Conservation (phyloP, 2,329 filamentous ascomycete genomes). For the Pseudogymnoascus sp. region DNA sequence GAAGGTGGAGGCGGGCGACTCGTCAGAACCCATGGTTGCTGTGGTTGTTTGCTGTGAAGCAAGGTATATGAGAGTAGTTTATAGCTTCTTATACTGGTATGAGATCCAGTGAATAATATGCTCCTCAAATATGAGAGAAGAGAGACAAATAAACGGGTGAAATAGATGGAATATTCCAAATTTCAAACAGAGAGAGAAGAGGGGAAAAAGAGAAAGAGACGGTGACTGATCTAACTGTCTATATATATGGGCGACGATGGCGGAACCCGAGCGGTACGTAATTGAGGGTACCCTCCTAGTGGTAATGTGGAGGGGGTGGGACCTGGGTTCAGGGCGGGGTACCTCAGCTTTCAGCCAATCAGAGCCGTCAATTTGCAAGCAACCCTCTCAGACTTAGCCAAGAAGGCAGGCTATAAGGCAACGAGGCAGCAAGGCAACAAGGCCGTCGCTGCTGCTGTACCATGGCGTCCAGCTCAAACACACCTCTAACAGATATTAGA, state of each 20-base stretch:
- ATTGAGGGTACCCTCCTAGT: conserved; percentile 3
- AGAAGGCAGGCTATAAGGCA: neutral
- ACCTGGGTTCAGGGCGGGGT: neutral
- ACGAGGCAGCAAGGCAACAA: neutral
- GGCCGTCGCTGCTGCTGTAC: neutral
- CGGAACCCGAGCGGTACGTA: neutral
- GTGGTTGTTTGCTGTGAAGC: conserved; percentile 1
- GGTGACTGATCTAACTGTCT: neutral
- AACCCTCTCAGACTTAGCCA: neutral
- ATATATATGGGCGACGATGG: conserved; percentile 6
- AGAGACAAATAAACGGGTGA: neutral
- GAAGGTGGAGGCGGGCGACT: conserved; percentile 38
- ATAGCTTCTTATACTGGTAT: neutral
- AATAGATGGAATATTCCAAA: neutral
- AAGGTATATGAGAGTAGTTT: neutral
- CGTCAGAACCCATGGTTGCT: conserved; percentile 37
- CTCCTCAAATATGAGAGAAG: neutral
- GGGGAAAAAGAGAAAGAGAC: neutral
- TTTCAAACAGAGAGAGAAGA: neutral
- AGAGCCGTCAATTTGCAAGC: neutral
- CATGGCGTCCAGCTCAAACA: neutral
- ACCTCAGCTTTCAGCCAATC: neutral
- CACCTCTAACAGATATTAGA: neutral
- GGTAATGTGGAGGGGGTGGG: neutral
- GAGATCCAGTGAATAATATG: neutral